Percentiles rank a stretch among this genome's conserved stretches.
Conservation (phyloP, 345 rosid genomes). For the Cardamine occulta region DNA sequence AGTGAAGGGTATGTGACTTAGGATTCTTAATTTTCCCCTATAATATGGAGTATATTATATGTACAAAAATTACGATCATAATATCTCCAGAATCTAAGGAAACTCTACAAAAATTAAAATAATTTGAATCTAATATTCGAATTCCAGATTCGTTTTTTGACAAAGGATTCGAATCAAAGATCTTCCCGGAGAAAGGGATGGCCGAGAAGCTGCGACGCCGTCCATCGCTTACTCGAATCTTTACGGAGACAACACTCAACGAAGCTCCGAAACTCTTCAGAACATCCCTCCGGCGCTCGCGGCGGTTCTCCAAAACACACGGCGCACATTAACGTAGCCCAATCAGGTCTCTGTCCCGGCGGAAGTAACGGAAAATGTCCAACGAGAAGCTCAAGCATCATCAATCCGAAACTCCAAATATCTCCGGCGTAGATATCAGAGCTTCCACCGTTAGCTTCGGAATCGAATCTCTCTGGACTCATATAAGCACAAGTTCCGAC, state of each 20-base stretch:
- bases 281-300: conserved; percentile 53
- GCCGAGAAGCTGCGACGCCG: conserved; percentile 62
- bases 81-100: not conserved
- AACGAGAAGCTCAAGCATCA: conserved; percentile 71
- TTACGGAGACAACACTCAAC: conserved; percentile 78
- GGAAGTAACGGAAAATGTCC: conserved; percentile 76
- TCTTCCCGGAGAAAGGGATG: conserved; percentile 66
- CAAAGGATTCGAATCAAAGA: conserved; percentile 29
- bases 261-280: conserved; percentile 72
- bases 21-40: not conserved
- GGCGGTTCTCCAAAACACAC: conserved; percentile 93
- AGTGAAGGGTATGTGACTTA: not conserved
- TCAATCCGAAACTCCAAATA: conserved; percentile 86
- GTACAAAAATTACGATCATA: conserved; percentile 6
- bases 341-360: conserved; percentile 80
- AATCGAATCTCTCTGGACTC: conserved; percentile 92
- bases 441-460: conserved; percentile 61
- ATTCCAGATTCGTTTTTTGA: not conserved
- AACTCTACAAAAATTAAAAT: conserved; percentile 23
- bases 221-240: conserved; percentile 74
- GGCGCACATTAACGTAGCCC: conserved; percentile 92
- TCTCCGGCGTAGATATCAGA: conserved; percentile 80
- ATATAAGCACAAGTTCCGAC: conserved; percentile 94
- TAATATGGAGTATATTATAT: conserved; percentile 15
- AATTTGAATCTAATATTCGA: not conserved